Evolutionary conservation across 2,329 filamentous ascomycete species (phyloP), one percentile per base, ranked within the genome.

Genomic region (Colletotrichum sp.): DNA sequence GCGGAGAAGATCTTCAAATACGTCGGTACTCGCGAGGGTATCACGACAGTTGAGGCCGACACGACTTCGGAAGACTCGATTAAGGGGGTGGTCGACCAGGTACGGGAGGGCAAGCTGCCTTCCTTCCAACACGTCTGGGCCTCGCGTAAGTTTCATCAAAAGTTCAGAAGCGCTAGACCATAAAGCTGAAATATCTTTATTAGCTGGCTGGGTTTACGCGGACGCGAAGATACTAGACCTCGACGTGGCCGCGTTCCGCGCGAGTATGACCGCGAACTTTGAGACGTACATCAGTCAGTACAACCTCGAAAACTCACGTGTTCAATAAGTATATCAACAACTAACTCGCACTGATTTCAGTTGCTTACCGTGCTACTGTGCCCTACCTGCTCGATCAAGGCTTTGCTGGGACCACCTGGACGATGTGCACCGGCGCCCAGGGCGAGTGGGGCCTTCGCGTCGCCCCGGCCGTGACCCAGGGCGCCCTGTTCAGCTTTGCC

Each of bases 81-180:
- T 3, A 73, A 80, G 68, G 74, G 75, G 24, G 82, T 86, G 13
- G 81, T 86, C 18, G 80, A 84, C 36, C 77, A 81, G 63, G 83
- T 85, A 16, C 72, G 77, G 24, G 77, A 68, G 6, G 85, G 84
- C 18, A 78, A 82, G 55, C 76, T 85, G 39, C 84, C 84, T 4
- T 71, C 81, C 15, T 86, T 86, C 69, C 85, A 86, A 71, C 84
- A 86, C 72, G 85, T 86, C 8, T 86, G 81, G 68, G 72, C 81
- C 44, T 77, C 78, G 30, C 81, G 83, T 85, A 67, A 63, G 80
- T 76, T 49, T 49, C 18, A 49, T 49, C 9, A 9, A 13, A 66
- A 3, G 4, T 16, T 24, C n/a, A 13, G 10, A 18, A 16, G 2
- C 3, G 9, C 15, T 21, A n/a, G 4, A n/a, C 8, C 39, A 18